Percentiles rank a stretch among this genome's conserved stretches.
Evolutionary conservation across 768 basidiomycete species (phyloP).

Genomic region (Gloeostereum incarnatum): DNA sequence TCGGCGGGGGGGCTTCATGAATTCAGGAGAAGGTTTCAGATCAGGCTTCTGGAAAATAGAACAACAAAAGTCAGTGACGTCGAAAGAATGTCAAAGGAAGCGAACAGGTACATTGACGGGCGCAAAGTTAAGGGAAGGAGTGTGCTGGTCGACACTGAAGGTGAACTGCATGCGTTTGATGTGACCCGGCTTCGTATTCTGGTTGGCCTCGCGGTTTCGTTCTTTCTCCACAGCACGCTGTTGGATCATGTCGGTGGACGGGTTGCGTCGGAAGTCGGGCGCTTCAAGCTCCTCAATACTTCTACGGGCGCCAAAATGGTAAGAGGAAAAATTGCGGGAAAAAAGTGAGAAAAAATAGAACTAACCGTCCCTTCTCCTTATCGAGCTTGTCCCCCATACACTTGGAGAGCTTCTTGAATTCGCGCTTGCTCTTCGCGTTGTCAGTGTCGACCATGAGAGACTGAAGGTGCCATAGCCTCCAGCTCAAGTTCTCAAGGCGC

Average conservation of each 20-base stretch:
- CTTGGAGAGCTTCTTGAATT: conserved; percentile 85
- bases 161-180: conserved; percentile 90
- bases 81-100: no score
- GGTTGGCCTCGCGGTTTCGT: conserved; percentile 62
- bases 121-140: conserved; percentile 29
- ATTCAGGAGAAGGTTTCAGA: conserved; percentile 55
- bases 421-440: conserved; percentile 81
- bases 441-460: conserved; percentile 87
- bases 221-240: conserved; percentile 79
- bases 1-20: conserved; percentile 37
- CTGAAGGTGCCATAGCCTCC: conserved; percentile 91
- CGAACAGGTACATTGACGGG: no score
- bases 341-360: conserved; percentile 9
- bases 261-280: conserved; percentile 72
- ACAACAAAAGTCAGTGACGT: no score
- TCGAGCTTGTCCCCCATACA: conserved; percentile 88
- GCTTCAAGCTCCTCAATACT: conserved; percentile 81
- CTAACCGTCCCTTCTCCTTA: conserved; percentile 86
- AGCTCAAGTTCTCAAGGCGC: conserved; percentile 84
- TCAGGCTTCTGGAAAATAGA: conserved; percentile 69
- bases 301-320: conserved; percentile 30
- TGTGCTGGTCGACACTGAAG: conserved; percentile 72
- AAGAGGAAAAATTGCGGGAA: conserved; percentile 5
- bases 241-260: conserved; percentile 71
- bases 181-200: conserved; percentile 54